These are phyloP conservation scores for Prunus armeniaca DNA, from an alignment of 306 rosid genomes.

Conservation along the genomic window DNA sequence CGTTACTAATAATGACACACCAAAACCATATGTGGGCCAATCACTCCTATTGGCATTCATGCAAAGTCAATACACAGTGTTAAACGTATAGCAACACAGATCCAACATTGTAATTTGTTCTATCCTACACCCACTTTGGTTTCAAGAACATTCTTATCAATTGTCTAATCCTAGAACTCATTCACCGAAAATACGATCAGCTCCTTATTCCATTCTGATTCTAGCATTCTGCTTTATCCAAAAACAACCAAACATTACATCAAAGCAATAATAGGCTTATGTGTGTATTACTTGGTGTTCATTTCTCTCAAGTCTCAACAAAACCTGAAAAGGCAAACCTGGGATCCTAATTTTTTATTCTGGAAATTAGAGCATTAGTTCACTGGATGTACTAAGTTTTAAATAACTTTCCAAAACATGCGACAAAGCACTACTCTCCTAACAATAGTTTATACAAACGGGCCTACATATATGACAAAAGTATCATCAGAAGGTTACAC, in stretches of 20 bases:
- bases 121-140: not conserved
- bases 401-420: conserved; percentile 7
- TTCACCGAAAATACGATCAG: not conserved
- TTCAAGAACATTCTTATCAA: not conserved
- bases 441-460: not conserved
- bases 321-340: not conserved
- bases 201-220: not conserved
- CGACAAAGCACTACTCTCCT: not conserved
- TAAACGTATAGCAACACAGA: not conserved
- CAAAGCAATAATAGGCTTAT: not conserved
- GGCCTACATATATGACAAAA: not conserved
- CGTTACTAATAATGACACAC: not conserved
- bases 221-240: not conserved
- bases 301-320: not conserved
- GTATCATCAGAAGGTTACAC: not conserved
- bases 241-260: not conserved
- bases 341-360: not conserved
- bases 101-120: not conserved
- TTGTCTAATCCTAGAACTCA: not conserved
- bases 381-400: not conserved
- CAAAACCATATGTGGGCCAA: not conserved
- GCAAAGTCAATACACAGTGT: not conserved
- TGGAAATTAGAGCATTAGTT: not conserved
- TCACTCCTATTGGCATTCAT: not conserved
- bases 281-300: not conserved